Evolutionary conservation across 73 alveolate genomes (phyloP).

Genomic region (Breviolum minutum): DNA sequence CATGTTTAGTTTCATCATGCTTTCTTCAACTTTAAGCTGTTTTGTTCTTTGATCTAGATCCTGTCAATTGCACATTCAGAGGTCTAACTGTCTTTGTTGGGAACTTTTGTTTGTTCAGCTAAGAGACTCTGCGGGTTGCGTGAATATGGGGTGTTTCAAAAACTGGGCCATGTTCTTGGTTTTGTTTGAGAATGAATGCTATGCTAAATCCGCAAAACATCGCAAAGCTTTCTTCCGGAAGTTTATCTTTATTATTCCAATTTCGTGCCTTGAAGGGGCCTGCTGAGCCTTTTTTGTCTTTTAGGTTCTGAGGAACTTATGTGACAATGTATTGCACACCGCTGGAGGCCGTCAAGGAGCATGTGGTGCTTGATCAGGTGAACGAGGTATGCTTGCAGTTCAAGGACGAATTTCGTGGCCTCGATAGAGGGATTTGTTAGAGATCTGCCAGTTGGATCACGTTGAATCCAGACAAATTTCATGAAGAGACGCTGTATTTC

Average conservation of each 20-base stretch:
- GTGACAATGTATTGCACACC: background rate
- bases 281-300: background rate
- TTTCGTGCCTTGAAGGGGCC: background rate
- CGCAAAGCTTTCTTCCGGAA: no score
- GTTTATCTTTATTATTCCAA: no score
- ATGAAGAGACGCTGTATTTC: background rate
- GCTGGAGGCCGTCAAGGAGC: constrained; percentile 44
- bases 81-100: no score
- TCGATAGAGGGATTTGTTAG: background rate
- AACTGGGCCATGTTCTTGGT: no score
- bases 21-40: no score
- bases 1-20: background rate
- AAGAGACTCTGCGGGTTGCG: no score
- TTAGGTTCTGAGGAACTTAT: background rate
- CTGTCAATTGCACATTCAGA: no score
- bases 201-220: no score
- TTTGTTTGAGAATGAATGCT: no score
- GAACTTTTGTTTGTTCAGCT: no score
- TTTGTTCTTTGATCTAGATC: no score
- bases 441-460: background rate
- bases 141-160: no score
- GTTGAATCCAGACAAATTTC: background rate
- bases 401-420: background rate
- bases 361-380: constrained; percentile 77
- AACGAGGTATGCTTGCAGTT: constrained; percentile 74